phyloP scores from a whole-genome alignment of 2,329 filamentous ascomycete genomes.

The Fusarium sp. region DNA sequence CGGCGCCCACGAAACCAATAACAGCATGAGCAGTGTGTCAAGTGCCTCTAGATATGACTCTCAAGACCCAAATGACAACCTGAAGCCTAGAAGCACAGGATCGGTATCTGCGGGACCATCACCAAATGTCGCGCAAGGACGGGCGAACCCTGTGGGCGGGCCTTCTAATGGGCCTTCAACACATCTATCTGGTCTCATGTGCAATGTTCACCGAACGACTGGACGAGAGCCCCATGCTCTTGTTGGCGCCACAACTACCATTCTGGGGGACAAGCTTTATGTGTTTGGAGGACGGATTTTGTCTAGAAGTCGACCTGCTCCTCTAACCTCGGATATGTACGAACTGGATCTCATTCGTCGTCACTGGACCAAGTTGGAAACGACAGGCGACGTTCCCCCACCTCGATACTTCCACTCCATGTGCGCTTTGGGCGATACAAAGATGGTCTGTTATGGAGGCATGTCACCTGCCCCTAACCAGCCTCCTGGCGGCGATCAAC shows the following conservation, averaged over 20 bases:
- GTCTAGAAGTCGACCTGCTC: conserved; percentile 82
- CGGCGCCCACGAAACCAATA: conserved; percentile 52
- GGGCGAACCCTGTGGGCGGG: conserved; percentile 54
- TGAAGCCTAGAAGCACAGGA: conserved; percentile 66
- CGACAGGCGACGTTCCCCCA: conserved; percentile 85
- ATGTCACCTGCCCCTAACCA: conserved; percentile 85
- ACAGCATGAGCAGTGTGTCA: conserved; percentile 62
- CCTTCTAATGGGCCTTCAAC: conserved; percentile 64
- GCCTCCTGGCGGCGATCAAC: conserved; percentile 60
- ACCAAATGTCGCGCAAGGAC: conserved; percentile 61
- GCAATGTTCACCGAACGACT: conserved; percentile 85
- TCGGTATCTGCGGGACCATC: conserved; percentile 70
- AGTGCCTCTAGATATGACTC: conserved; percentile 60
- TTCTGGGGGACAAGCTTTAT: conserved; percentile 94
- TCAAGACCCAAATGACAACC: conserved; percentile 61
- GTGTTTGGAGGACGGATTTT: conserved; percentile 94
- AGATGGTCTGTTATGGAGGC: conserved; percentile 96
- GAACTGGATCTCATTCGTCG: conserved; percentile 91
- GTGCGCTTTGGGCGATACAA: conserved; percentile 92
- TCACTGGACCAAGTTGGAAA: conserved; percentile 93
- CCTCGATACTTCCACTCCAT: conserved; percentile 98
- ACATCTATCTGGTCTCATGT: conserved; percentile 76
- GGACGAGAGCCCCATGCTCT: conserved; percentile 91
- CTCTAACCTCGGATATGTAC: conserved; percentile 90
- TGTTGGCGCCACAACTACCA: conserved; percentile 94